phyloP scores from a whole-genome alignment of 208 protist genomes.

The Leishmania turanica region DNA sequence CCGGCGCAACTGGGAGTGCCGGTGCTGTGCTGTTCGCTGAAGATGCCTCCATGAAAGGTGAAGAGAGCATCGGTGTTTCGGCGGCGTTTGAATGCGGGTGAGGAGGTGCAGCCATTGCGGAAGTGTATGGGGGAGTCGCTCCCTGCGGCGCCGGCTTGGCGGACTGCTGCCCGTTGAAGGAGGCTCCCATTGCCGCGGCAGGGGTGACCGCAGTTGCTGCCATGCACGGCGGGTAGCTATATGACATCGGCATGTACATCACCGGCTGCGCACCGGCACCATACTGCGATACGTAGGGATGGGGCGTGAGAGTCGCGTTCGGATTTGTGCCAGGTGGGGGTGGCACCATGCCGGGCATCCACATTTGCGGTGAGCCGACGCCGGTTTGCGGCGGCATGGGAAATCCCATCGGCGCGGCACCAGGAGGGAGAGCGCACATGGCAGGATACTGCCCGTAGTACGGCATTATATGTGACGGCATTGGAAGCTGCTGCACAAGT shows the following conservation, averaged over 20 bases:
- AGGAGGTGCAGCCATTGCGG: conserved; percentile 1
- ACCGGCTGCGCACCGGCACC: conserved; percentile 20
- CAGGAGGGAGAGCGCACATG: conserved; percentile 23
- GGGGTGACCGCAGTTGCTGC: conserved; percentile 21
- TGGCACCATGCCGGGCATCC: conserved; percentile 31
- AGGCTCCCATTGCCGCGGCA: conserved; percentile 11
- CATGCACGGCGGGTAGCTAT: conserved; percentile 40
- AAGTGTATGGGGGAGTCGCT: conserved; percentile 22
- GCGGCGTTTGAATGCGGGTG: conserved; percentile 3
- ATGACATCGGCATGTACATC: conserved; percentile 42
- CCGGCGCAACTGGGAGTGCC: conserved; percentile 1
- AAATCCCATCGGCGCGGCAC: conserved; percentile 23
- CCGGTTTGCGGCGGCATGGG: conserved; percentile 12
- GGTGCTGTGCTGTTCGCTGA: conserved; percentile 10
- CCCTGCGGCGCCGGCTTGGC: conserved; percentile 19
- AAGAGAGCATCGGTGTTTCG: conserved; percentile 12
- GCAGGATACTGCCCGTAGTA: conserved; percentile 35
- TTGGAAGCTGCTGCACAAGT: conserved; percentile 11
- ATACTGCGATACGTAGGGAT: conserved; percentile 24
- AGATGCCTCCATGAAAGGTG: conserved; percentile 14
- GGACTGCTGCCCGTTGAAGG: conserved; percentile 6
- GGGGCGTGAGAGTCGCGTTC: conserved; percentile 7
- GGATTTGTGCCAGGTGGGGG: conserved; percentile 6
- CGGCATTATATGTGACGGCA: conserved; percentile 21
- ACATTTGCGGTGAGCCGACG: conserved; percentile 22